These are phyloP conservation scores for Citrullus amarus DNA, from an alignment of 306 rosid species.

Conservation along the genomic window DNA sequence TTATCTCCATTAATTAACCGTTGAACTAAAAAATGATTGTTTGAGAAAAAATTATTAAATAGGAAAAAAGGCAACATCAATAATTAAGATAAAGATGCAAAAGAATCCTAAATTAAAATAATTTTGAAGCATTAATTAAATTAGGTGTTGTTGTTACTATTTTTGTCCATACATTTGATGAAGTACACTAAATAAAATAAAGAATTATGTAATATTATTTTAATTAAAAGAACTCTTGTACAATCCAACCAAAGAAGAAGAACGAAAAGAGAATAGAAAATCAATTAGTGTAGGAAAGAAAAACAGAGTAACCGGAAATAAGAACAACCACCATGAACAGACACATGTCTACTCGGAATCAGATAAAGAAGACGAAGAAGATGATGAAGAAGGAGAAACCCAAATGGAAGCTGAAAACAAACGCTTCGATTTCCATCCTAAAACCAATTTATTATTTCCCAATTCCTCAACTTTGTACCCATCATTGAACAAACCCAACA, in stretches of 20 bases:
- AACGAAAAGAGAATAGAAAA: too few relatives aligned
- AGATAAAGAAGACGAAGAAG: not conserved
- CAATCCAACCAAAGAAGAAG: not conserved
- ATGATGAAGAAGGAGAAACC: constrained; percentile 21
- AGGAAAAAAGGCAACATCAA: too few relatives aligned
- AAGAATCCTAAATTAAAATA: too few relatives aligned
- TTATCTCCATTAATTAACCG: too few relatives aligned
- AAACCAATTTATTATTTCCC: constrained; percentile 36
- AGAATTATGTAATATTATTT: too few relatives aligned
- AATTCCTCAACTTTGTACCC: constrained; percentile 63
- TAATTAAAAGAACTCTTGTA: not conserved
- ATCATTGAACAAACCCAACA: constrained; percentile 61
- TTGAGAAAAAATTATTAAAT: too few relatives aligned
- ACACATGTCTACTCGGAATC: not conserved
- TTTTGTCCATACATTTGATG: not conserved
- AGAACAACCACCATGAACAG: not conserved
- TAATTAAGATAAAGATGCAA: too few relatives aligned
- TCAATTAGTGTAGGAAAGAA: too few relatives aligned
- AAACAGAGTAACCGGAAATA: not conserved
- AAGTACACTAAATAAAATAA: too few relatives aligned
- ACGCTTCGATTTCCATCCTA: constrained; percentile 67
- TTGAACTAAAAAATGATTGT: too few relatives aligned
- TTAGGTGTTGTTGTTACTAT: not conserved
- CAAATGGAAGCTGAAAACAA: constrained; percentile 73
- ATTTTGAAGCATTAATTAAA: too few relatives aligned